These are phyloP conservation scores for Trametes pubescens DNA, from an alignment of 1,284 basidiomycete species.

Conservation along the genomic window DNA sequence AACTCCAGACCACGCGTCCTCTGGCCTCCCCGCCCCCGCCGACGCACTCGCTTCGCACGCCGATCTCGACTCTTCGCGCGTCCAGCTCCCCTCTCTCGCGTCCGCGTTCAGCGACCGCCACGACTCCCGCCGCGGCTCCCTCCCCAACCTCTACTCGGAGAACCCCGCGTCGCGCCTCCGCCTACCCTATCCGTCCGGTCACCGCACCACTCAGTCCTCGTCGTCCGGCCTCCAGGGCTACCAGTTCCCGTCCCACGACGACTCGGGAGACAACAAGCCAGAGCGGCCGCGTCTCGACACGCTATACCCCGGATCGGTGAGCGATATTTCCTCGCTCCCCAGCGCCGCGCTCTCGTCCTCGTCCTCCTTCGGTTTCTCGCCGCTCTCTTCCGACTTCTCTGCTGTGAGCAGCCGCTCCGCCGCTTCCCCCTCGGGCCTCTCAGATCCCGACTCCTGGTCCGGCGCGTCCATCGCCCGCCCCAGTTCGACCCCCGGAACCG, in stretches of 20 bases:
- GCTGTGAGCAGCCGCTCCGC: slow-evolving; percentile 39
- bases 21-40: slow-evolving; percentile 35
- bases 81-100: slow-evolving; percentile 78
- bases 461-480: slow-evolving; percentile 48
- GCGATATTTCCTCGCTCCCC: slow-evolving; percentile 52
- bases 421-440: slow-evolving; percentile 48
- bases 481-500: slow-evolving; percentile 60
- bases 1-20: slow-evolving; percentile 58
- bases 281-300: slow-evolving; percentile 58
- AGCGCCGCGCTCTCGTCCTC: slow-evolving; percentile 37
- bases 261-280: slow-evolving; percentile 45
- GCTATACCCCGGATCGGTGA: slow-evolving; percentile 48
- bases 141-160: slow-evolving; percentile 67
- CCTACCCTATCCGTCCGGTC: slow-evolving; percentile 44
- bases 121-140: slow-evolving; percentile 67
- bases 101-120: slow-evolving; percentile 68
- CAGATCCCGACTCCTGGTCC: slow-evolving; percentile 50
- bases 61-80: slow-evolving; percentile 56
- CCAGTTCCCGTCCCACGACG: slow-evolving; percentile 73
- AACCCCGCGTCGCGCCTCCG: slow-evolving; percentile 46
- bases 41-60: slow-evolving; percentile 40
- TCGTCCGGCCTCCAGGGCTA: slow-evolving; percentile 62
- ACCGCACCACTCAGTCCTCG: slow-evolving; percentile 55
- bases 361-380: slow-evolving; percentile 52
- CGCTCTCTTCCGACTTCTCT: slow-evolving; percentile 40